Evolutionary conservation across 2,329 filamentous ascomycete species (phyloP).

Genomic region (Colletotrichum falcatum): DNA sequence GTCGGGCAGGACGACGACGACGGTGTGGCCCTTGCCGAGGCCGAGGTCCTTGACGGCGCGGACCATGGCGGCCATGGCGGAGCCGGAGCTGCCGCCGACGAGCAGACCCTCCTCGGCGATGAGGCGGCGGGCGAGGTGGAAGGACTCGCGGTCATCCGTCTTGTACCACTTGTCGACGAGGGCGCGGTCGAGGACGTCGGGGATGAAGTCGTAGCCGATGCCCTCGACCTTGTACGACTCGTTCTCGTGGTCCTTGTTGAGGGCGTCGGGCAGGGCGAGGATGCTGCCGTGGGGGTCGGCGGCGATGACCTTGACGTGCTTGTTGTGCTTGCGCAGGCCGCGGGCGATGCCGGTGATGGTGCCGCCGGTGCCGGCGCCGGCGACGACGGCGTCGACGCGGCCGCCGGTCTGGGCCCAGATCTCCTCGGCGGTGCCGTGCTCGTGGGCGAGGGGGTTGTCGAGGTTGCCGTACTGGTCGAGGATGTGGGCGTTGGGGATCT

Average conservation of each 20-base stretch:
- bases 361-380: conserved; percentile 93
- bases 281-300: conserved; percentile 95
- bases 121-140: conserved; percentile 87
- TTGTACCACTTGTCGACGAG: conserved; percentile 97
- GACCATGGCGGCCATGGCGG: conserved; percentile 86
- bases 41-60: conserved; percentile 80
- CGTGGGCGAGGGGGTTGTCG: conserved; percentile 94
- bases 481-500: conserved; percentile 97
- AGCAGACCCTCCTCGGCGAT: conserved; percentile 95
- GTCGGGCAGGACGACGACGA: conserved; percentile 93
- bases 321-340: conserved; percentile 89
- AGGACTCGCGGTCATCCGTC: conserved; percentile 92
- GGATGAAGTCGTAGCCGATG: conserved; percentile 98
- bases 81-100: conserved; percentile 93
- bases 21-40: conserved; percentile 85
- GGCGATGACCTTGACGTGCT: conserved; percentile 86
- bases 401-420: conserved; percentile 93
- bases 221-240: conserved; percentile 97
- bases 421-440: conserved; percentile 94
- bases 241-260: conserved; percentile 86
- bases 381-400: conserved; percentile 84
- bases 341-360: conserved; percentile 91
- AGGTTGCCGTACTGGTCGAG: conserved; percentile 94
- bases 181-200: conserved; percentile 86
- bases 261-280: conserved; percentile 80